Base-by-base conservation (phyloP, 208 protist genomes). In the Leishmania gerbilli region DNA sequence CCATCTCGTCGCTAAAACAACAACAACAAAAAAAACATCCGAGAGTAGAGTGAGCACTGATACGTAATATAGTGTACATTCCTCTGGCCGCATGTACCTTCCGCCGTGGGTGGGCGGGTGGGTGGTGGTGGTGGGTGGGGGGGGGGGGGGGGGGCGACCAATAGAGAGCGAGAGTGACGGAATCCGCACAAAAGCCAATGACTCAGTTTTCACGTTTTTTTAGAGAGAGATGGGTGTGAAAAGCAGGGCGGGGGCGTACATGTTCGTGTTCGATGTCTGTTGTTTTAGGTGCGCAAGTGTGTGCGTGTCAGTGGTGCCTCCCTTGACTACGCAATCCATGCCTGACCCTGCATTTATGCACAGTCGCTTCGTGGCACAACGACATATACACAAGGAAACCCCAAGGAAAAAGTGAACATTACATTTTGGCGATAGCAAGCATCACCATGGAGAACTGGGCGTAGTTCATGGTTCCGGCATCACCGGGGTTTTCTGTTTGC, bases 391-490 rank as follows among this genome's bases (percentile, higher is more conserved):
- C 62, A 68, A 40, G 62, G 13, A 64, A 64, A 31, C 2, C 21
- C 5, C 34, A 31, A 4, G 11, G 60, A 31, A 31, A 79, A 67
- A 6, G 65, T 37, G 24, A 60, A 21, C 76, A 6, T 86, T 89
- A 96, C 79, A 94, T 89, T 17, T 87, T 83, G 0, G 90, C 92
- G 49, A 97, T 80, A 27, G 93, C 90, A 15, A 97, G 87, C 90
- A 97, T 96, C 81, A 96, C 81, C 85, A 96, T 91, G 17, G 94
- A 96, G 74, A 97, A 97, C 77, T 95, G 91, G 24, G 92, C 89
- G 81, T 96, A 96, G 82, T 94, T 96, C 21, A 97, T 84, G 21
- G 84, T 79, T 47, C 42, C 45, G n/a, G 37, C 24, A n/a, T 19
- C 53, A 1, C 3, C 42, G 45, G 40, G 53, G 27, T 49, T 68